Evolutionary conservation across 2,329 filamentous ascomycete genomes (phyloP), one percentile per base, ranked within the genome.

Genomic region (Colletotrichum euphorbiae): DNA sequence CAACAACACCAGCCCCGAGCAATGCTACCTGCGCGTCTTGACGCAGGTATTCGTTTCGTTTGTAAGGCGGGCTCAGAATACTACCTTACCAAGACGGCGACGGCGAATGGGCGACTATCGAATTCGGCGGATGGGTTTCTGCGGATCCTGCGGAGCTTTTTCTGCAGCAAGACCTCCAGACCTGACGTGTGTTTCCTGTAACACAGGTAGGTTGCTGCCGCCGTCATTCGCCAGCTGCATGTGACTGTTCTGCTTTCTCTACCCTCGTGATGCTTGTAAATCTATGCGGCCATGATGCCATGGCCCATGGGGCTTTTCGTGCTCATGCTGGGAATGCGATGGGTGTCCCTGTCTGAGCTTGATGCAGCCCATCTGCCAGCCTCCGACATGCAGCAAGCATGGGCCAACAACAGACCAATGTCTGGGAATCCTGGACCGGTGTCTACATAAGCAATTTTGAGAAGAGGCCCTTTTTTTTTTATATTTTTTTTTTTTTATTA

Each of bases 291-390:
- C 31, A 57, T 57, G 19, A 13, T 56, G 21, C 58, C 33, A 61
- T 45, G 52, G 21, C 15, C 58, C 33, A 61, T 45, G 52, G 21
- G 52, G 36, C 24, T 33, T 19, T 67, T 45, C 54, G 61, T 33
- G 17, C 48, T 50, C 66, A 40, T 55, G 61, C 48, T 38, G 40
- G 24, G 21, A 42, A 33, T 56, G 21, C 31, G 21, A 68, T 60
- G 61, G 66, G 24, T 66, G 54, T 55, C 66, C 66, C 66, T 68
- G 54, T 31, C 42, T 36, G 40, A 45, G 36, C 21, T 36, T 60
- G 61, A 60, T 65, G 61, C 61, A 43, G 17, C 46, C 43, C 64
- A n/a, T 19, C 11, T 21, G 3, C 21, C 50, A 62, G 31, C 58
- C 51, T 56, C 58, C 28, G 2, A 21, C 21, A 28, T 28, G 28